A percentile compares a stretch with the other conserved stretches of the same genome.
Conservation (phyloP, 495 filamentous ascomycete species). For the Daldinia concentrica region DNA sequence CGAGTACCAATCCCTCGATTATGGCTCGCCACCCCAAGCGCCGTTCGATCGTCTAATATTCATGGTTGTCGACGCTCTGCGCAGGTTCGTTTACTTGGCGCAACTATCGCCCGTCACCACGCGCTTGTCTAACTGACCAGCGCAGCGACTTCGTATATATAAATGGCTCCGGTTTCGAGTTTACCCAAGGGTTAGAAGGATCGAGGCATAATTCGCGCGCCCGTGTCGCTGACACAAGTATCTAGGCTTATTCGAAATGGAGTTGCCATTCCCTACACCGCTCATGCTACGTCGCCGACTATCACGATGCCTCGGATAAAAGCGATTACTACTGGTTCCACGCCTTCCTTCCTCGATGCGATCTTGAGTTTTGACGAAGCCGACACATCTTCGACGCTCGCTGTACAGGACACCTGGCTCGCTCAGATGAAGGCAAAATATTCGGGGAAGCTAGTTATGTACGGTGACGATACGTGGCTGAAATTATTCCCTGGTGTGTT, state of each 20-base stretch:
- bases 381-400: slow-evolving; percentile 85
- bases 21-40: slow-evolving; percentile 62
- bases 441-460: slow-evolving; percentile 83
- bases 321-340: slow-evolving; percentile 94
- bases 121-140: slow-evolving; percentile 20
- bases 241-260: slow-evolving; percentile 83
- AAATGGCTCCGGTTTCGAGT: slow-evolving; percentile 80
- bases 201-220: neutral
- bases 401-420: slow-evolving; percentile 92
- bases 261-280: slow-evolving; percentile 89
- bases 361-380: slow-evolving; percentile 97
- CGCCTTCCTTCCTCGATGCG: slow-evolving; percentile 95
- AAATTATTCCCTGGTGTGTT: slow-evolving; percentile 94
- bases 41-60: slow-evolving; percentile 91
- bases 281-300: slow-evolving; percentile 93
- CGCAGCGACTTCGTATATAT: slow-evolving; percentile 93
- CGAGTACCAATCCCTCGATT: slow-evolving; percentile 61
- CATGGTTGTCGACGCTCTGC: slow-evolving; percentile 96
- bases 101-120: slow-evolving; percentile 3
- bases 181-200: slow-evolving; percentile 80
- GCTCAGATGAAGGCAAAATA: slow-evolving; percentile 83
- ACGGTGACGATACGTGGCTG: slow-evolving; percentile 98
- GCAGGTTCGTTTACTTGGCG: slow-evolving; percentile 68
- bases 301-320: slow-evolving; percentile 99
- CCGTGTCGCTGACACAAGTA: slow-evolving; percentile 32